phyloP scores from a whole-genome alignment of 2,329 filamentous ascomycete species.

The Eutypa lata region DNA sequence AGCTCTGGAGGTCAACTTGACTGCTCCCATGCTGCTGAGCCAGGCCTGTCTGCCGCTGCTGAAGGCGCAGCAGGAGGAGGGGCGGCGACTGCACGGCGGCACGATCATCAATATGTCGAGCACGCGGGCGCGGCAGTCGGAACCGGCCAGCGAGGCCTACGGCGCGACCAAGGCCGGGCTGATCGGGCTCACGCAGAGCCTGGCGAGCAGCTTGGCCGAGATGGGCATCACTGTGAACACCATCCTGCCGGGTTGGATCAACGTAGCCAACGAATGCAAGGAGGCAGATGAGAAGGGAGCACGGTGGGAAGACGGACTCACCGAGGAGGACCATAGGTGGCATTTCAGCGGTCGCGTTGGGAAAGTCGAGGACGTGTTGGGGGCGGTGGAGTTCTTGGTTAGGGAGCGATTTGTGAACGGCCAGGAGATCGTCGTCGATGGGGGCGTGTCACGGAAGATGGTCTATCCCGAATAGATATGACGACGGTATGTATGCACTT shows the following conservation, averaged over 20 bases:
- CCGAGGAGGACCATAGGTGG: slow-evolving; percentile 42
- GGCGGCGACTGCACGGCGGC: slow-evolving; percentile 9
- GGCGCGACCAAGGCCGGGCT: slow-evolving; percentile 48
- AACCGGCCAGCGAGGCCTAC: slow-evolving; percentile 47
- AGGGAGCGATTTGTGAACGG: slow-evolving; percentile 26
- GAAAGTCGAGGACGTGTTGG: slow-evolving; percentile 40
- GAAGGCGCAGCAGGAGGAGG: slow-evolving; percentile 4
- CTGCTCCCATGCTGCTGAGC: slow-evolving; percentile 30
- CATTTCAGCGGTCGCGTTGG: slow-evolving; percentile 49
- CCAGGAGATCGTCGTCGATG: slow-evolving; percentile 26
- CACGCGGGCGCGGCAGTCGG: slow-evolving; percentile 46
- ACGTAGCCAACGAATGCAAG: slow-evolving; percentile 37
- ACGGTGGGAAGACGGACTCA: slow-evolving; percentile 44
- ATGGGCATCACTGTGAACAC: slow-evolving; percentile 45
- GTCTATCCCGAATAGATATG: slow-evolving; percentile 24
- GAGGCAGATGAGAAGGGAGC: slow-evolving; percentile 33
- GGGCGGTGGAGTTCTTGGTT: slow-evolving; percentile 24
- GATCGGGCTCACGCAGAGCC: slow-evolving; percentile 45
- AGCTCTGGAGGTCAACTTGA: slow-evolving; percentile 35
- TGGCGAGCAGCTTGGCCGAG: slow-evolving; percentile 42
- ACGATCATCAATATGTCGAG: slow-evolving; percentile 46
- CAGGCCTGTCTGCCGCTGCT: slow-evolving; percentile 26
- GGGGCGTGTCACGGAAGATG: slow-evolving; percentile 29
- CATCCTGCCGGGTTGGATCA: slow-evolving; percentile 50
- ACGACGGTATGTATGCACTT: neutral